Evolutionary conservation across 177 flowering plant genomes (phyloP).

Genomic region (Vitis hybrid): DNA sequence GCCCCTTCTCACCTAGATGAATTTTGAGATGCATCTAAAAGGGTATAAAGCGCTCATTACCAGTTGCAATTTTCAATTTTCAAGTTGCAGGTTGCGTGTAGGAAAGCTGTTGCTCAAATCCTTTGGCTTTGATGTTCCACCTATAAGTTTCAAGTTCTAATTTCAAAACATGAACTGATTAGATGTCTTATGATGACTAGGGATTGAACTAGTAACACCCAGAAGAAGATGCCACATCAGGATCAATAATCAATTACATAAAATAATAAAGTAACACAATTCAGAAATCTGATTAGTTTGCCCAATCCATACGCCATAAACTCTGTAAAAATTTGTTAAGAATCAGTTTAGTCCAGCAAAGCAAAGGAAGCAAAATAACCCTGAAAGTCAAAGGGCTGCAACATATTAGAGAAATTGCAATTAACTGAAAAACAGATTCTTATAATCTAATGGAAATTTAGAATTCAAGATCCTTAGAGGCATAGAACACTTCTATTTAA

Average conservation of each 20-base stretch:
- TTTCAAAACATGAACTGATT: background rate
- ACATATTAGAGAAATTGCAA: background rate
- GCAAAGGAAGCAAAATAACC: background rate
- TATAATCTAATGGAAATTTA: background rate
- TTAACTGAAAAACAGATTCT: background rate
- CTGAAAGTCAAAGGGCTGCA: background rate
- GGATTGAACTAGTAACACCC: background rate
- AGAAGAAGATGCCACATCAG: background rate
- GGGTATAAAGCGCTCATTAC: background rate
- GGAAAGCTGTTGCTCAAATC: background rate
- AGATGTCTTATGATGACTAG: too few relatives aligned
- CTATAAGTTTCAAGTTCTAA: background rate
- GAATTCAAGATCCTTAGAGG: background rate
- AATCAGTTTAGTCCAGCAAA: background rate
- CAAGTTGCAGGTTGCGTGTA: background rate
- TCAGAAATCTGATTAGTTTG: background rate
- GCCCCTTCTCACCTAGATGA: too few relatives aligned
- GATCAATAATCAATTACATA: background rate
- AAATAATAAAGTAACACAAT: background rate
- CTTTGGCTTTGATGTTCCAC: background rate
- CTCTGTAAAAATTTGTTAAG: background rate
- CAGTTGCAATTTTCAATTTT: background rate
- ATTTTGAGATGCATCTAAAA: background rate
- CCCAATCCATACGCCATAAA: background rate
- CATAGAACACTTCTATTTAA: too few relatives aligned